Base-by-base conservation (phyloP, 495 filamentous ascomycete genomes). In the Aspergillus nanangensis region DNA sequence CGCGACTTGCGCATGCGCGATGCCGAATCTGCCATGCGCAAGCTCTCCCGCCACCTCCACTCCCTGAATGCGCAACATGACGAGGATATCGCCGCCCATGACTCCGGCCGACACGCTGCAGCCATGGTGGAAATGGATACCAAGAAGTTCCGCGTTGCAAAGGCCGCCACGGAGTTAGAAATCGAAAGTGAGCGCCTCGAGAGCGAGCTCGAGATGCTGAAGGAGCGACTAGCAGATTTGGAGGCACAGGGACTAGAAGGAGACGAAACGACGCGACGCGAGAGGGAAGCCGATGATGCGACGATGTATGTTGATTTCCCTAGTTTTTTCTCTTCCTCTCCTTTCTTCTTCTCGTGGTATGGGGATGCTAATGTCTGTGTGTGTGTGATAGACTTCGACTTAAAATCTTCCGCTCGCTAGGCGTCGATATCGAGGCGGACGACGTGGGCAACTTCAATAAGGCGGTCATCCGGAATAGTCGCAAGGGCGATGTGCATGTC, bases 121-220 rank as follows among this genome's bases (percentile, higher is more conserved):
- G 78, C 87, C 52, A 92, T 95, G 39, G 78, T 90, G 38, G 81
- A 86, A 37, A 80, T 94, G 41, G 90, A 94, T 68, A 90, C 88
- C 5, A 86, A 95, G 60, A 97, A 96, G 65, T 98, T 97, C 65
- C 86, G 89, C 42, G 79, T 88, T 45, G 93, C 93, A 5, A 98
- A 98, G 66, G 79, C 83, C 8, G 88, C 85, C 0, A 82, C 81
- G 1, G 93, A 96, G 55, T 69, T 92, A 2, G 93, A 98, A 70
- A 90, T 92, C 60, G 91, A 96, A 62, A 84, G 86, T 22, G 92
- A 96, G 65, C 76, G 92, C 2, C 70, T 98, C 29, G 84, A 91
- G 54, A 79, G 80, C 19, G 90, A 96, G 62, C 68, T 92, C 25
- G 86, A 83, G 32, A 80, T 87, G 58, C 67, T 96, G 44, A 83